Percentiles rank a stretch among this genome's conserved stretches.
Conservation (phyloP, 1,139 yeast species). For the Pichia sp. region DNA sequence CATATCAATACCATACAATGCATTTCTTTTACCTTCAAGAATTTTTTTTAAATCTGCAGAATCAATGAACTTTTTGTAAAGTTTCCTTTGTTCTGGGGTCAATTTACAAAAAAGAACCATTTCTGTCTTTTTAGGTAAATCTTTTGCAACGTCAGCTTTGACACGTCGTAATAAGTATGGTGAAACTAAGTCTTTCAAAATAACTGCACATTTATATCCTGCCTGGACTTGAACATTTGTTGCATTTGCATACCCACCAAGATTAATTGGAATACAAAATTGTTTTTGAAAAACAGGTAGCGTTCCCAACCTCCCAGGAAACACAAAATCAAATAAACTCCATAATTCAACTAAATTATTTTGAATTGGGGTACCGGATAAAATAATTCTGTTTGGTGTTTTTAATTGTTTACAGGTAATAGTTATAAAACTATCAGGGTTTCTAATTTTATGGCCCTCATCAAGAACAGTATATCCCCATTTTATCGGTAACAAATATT, state of each 20-base stretch:
- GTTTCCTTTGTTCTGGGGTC: slow-evolving; percentile 66
- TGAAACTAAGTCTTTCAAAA: slow-evolving; percentile 77
- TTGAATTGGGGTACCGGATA: slow-evolving; percentile 97
- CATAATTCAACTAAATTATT: slow-evolving; percentile 93
- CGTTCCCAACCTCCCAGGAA: slow-evolving; percentile 92
- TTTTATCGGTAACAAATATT: slow-evolving; percentile 54
- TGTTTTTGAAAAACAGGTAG: slow-evolving; percentile 90
- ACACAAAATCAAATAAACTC: slow-evolving; percentile 94
- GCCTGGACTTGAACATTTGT: slow-evolving; percentile 94
- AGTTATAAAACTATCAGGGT: slow-evolving; percentile 88
- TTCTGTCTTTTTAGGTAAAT: slow-evolving; percentile 87
- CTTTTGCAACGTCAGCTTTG: slow-evolving; percentile 95
- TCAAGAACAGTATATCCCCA: slow-evolving; percentile 94
- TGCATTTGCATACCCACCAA: slow-evolving; percentile 99
- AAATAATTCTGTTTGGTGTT: slow-evolving; percentile 75
- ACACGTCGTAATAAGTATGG: slow-evolving; percentile 84
- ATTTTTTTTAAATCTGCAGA: slow-evolving; percentile 75
- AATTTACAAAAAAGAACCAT: slow-evolving; percentile 88
- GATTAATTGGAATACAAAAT: slow-evolving; percentile 84
- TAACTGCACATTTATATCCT: slow-evolving; percentile 93
- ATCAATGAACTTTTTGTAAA: slow-evolving; percentile 66
- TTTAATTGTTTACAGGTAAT: slow-evolving; percentile 75
- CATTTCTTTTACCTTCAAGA: slow-evolving; percentile 69
- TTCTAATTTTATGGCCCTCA: slow-evolving; percentile 94
- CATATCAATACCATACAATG: slow-evolving; percentile 84